Evolutionary conservation across 2,329 filamentous ascomycete genomes (phyloP).

Genomic region (Sphaerulina vaccinii): DNA sequence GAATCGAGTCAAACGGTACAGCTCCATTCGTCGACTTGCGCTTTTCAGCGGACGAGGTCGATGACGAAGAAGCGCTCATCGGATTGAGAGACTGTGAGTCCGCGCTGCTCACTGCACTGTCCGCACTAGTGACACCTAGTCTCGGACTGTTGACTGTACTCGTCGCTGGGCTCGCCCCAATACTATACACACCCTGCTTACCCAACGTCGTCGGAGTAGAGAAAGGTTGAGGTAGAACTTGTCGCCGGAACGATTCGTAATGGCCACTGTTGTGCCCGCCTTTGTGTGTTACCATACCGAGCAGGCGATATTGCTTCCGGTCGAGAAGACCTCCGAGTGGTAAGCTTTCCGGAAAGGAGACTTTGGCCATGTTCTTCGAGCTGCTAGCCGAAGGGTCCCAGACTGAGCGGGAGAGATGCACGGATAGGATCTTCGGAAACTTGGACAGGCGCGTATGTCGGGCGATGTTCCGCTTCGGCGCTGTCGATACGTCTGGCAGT

Average conservation of each 20-base stretch:
- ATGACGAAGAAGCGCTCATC: constrained; percentile 23
- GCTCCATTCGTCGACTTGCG: constrained; percentile 14
- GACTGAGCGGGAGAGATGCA: constrained; percentile 91
- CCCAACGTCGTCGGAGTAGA: constrained; percentile 80
- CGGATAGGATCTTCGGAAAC: constrained; percentile 86
- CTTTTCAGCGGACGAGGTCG: constrained; percentile 15
- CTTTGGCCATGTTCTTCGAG: constrained; percentile 91
- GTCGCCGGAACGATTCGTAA: constrained; percentile 92
- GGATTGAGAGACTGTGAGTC: constrained; percentile 20
- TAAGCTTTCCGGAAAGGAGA: constrained; percentile 84
- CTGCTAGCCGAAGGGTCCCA: constrained; percentile 72
- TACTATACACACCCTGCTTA: constrained; percentile 70
- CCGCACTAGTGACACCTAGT: constrained; percentile 33
- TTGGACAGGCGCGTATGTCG: constrained; percentile 81
- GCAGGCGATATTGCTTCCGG: constrained; percentile 76
- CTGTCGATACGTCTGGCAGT: constrained; percentile 70
- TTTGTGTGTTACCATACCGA: constrained; percentile 89
- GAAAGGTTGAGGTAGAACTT: constrained; percentile 75
- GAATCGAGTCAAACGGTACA: constrained; percentile 32
- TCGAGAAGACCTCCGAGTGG: constrained; percentile 76
- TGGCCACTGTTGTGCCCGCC: constrained; percentile 95
- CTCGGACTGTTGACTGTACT: constrained; percentile 42
- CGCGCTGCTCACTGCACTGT: constrained; percentile 10
- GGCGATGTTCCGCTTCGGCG: constrained; percentile 80
- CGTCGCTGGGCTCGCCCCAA: constrained; percentile 39